Conservation (phyloP, 2,329 filamentous ascomycete species). For the Paramyrothecium roridum region DNA sequence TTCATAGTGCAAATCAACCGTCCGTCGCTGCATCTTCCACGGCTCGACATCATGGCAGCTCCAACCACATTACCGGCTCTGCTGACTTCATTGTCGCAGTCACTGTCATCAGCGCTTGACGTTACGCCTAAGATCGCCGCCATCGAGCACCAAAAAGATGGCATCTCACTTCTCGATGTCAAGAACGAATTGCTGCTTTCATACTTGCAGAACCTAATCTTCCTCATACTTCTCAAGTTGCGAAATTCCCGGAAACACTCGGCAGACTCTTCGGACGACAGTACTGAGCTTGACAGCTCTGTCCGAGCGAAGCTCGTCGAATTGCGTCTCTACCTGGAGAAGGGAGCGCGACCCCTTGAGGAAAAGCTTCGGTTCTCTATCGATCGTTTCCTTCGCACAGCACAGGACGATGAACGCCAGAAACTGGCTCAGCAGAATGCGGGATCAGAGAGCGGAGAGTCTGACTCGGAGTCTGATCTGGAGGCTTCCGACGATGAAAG, state of each 20-base stretch:
- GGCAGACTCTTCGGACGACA: slow-evolving; percentile 21
- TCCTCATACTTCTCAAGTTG: slow-evolving; percentile 78
- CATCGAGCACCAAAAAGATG: slow-evolving; percentile 73
- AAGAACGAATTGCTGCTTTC: slow-evolving; percentile 98
- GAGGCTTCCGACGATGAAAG: slow-evolving; percentile 29
- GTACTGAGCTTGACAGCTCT: slow-evolving; percentile 54
- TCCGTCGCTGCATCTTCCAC: slow-evolving; percentile 16
- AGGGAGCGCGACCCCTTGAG: slow-evolving; percentile 86
- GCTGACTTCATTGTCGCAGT: slow-evolving; percentile 54
- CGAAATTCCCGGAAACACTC: slow-evolving; percentile 45
- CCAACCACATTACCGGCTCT: slow-evolving; percentile 46
- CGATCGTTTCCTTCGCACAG: slow-evolving; percentile 87
- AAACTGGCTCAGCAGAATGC: slow-evolving; percentile 28
- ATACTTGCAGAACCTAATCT: slow-evolving; percentile 92
- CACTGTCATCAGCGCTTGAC: slow-evolving; percentile 61
- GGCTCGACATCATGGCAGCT: slow-evolving; percentile 37
- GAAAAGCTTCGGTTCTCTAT: slow-evolving; percentile 91
- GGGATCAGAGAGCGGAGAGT: slow-evolving; percentile 21
- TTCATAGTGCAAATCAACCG: slow-evolving; percentile 10
- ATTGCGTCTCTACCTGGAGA: slow-evolving; percentile 87
- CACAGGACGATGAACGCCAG: slow-evolving; percentile 65
- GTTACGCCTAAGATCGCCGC: slow-evolving; percentile 59
- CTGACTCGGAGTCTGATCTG: slow-evolving; percentile 22
- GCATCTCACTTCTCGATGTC: slow-evolving; percentile 89
- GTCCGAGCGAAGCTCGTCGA: slow-evolving; percentile 87